These are phyloP conservation scores for Boletus vermiculosoides DNA, from an alignment of 768 basidiomycete genomes.

Conservation along the genomic window DNA sequence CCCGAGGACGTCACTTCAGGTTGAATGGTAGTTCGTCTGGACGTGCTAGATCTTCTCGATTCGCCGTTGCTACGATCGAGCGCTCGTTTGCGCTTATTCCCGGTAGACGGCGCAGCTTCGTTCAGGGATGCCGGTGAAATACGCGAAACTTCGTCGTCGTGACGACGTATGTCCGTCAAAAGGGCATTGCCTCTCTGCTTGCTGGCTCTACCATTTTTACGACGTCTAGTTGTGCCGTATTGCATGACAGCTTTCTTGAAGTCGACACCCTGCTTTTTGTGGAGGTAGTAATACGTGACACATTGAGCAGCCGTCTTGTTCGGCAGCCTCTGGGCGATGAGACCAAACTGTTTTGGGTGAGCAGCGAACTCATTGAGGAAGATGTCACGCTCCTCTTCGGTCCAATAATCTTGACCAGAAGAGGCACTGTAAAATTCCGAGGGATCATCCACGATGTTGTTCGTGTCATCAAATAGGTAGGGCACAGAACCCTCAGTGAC, in stretches of 20 bases:
- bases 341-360: conserved; percentile 94
- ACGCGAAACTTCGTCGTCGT: conserved; percentile 51
- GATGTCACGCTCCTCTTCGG: conserved; percentile 72
- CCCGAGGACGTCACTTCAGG: conserved; percentile 46
- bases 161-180: conserved; percentile 75
- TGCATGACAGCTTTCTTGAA: conserved; percentile 74
- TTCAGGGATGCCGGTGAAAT: conserved; percentile 22
- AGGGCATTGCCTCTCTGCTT: conserved; percentile 83
- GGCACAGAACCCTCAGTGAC: conserved; percentile 60
- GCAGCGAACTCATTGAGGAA: conserved; percentile 82
- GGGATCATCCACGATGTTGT: conserved; percentile 75
- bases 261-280: conserved; percentile 86
- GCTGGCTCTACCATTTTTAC: conserved; percentile 53
- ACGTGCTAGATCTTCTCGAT: conserved; percentile 33
- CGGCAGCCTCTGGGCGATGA: conserved; percentile 75
- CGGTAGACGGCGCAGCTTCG: conserved; percentile 27
- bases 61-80: conserved; percentile 33
- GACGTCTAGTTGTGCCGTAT: conserved; percentile 64
- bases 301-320: conserved; percentile 89
- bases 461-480: conserved; percentile 80
- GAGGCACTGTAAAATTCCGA: conserved; percentile 70
- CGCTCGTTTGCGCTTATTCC: conserved; percentile 42
- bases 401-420: conserved; percentile 84
- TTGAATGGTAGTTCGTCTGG: conserved; percentile 43
- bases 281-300: conserved; percentile 90